Percentiles rank a stretch among this genome's conserved stretches.
Conservation (phyloP, 305 asterid species). For the Fraxinus latifolia region DNA sequence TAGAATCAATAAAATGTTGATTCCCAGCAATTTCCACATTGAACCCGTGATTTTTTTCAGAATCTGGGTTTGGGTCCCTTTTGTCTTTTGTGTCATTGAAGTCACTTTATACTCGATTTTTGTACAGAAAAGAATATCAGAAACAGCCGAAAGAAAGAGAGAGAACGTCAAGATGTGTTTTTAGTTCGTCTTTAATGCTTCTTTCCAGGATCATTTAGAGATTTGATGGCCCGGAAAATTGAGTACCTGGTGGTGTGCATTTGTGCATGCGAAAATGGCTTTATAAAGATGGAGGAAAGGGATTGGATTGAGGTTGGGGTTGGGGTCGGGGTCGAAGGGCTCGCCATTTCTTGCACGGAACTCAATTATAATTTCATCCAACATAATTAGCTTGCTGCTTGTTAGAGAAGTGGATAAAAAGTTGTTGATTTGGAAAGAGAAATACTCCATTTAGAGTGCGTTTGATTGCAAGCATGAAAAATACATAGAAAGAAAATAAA, state of each 20-base stretch:
- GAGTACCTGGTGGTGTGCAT: conserved; percentile 36
- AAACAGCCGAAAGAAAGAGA: conserved; percentile 5
- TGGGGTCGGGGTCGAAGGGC: neutral
- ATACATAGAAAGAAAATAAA: too few species aligned
- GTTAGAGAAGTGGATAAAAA: too few species aligned
- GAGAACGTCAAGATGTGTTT: too few species aligned
- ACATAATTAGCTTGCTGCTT: too few species aligned
- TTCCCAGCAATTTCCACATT: conserved; percentile 36
- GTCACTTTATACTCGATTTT: neutral
- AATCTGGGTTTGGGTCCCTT: neutral
- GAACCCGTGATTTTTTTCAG: conserved; percentile 26
- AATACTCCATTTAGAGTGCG: too few species aligned
- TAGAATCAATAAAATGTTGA: conserved; percentile 24
- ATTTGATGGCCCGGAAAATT: conserved; percentile 11
- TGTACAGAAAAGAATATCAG: neutral
- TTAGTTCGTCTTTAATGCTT: too few species aligned
- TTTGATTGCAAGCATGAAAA: too few species aligned
- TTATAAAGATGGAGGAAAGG: conserved; percentile 8
- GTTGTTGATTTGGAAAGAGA: too few species aligned
- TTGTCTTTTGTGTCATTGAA: conserved; percentile 1
- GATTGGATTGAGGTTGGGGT: neutral
- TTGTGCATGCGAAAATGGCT: too few species aligned
- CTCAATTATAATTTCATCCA: too few species aligned
- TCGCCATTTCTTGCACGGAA: too few species aligned
- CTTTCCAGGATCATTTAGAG: conserved; percentile 34